A percentile compares a stretch with the other conserved stretches of the same genome.
These are phyloP conservation scores for Linaria vulgaris DNA, from an alignment of 257 asterid genomes.

Conservation along the genomic window DNA sequence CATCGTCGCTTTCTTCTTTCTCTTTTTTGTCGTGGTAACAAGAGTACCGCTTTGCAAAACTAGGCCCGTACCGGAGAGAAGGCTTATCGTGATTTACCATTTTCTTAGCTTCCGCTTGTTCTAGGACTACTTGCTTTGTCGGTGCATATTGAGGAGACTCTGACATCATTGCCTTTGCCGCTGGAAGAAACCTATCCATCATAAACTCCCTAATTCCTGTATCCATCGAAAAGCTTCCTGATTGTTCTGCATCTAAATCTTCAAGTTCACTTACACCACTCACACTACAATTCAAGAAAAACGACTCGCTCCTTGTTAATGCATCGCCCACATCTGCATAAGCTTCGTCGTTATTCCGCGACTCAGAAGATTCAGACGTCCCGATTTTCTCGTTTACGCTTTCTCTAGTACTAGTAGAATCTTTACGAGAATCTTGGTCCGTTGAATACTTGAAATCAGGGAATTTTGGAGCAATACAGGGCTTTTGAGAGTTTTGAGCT, in stretches of 20 bases:
- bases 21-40: constrained; percentile 41
- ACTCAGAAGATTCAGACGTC: constrained; percentile 36
- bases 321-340: constrained; percentile 73
- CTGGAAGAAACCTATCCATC: constrained; percentile 90
- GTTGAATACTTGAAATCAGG: constrained; percentile 45
- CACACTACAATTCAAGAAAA: constrained; percentile 66
- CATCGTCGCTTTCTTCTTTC: constrained; percentile 45
- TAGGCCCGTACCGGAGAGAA: constrained; percentile 73
- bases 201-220: constrained; percentile 52
- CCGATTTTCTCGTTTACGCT: constrained; percentile 28
- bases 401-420: constrained; percentile 19
- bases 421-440: constrained; percentile 33
- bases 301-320: constrained; percentile 68
- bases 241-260: constrained; percentile 39
- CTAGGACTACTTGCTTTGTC: constrained; percentile 45
- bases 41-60: constrained; percentile 51
- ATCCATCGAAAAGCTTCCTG: constrained; percentile 36
- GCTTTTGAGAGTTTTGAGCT: constrained; percentile 19
- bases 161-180: constrained; percentile 67
- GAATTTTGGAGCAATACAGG: constrained; percentile 58
- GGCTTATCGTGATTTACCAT: constrained; percentile 40
- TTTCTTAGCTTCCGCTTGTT: constrained; percentile 39
- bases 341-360: constrained; percentile 52
- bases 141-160: constrained; percentile 46
- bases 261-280: constrained; percentile 67